phyloP scores from a whole-genome alignment of 495 filamentous ascomycete species.

The Hypoxylon fuscum region DNA sequence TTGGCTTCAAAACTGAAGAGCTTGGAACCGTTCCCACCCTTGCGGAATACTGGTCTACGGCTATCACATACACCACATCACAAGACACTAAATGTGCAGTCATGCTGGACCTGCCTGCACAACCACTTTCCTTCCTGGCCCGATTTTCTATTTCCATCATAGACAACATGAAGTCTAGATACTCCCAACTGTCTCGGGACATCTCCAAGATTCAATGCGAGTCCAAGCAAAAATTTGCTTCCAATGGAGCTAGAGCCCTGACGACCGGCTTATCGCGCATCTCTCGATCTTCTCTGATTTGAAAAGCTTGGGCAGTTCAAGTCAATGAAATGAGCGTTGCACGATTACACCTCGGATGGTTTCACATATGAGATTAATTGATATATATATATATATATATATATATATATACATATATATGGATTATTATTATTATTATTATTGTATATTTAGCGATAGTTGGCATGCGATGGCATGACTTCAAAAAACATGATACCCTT shows the following conservation, averaged over 20 bases:
- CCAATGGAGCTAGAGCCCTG: background rate
- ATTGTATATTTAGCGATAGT: too few species aligned
- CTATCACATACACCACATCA: too few species aligned
- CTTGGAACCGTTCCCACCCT: background rate
- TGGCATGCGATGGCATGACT: conserved; percentile 2
- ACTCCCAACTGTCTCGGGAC: background rate
- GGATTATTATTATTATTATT: too few species aligned
- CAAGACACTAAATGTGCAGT: too few species aligned
- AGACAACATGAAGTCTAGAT: conserved; percentile 3
- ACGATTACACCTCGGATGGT: too few species aligned
- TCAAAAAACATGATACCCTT: conserved; percentile 23
- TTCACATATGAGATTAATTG: too few species aligned
- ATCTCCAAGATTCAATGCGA: conserved; percentile 5
- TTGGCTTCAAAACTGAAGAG: background rate
- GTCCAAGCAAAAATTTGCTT: background rate
- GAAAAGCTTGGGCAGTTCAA: background rate
- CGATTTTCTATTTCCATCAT: conserved; percentile 4
- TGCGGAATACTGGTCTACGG: too few species aligned
- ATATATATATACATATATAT: too few species aligned
- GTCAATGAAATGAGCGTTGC: background rate
- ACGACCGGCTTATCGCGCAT: background rate
- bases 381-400: too few species aligned
- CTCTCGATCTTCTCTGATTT: background rate
- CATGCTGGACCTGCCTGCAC: conserved; percentile 11
- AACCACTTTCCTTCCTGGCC: conserved; percentile 12